Percentiles rank a stretch among this genome's conserved stretches.
Evolutionary conservation across 2,329 filamentous ascomycete species (phyloP).

Genomic region (Bretziella fagacearum): DNA sequence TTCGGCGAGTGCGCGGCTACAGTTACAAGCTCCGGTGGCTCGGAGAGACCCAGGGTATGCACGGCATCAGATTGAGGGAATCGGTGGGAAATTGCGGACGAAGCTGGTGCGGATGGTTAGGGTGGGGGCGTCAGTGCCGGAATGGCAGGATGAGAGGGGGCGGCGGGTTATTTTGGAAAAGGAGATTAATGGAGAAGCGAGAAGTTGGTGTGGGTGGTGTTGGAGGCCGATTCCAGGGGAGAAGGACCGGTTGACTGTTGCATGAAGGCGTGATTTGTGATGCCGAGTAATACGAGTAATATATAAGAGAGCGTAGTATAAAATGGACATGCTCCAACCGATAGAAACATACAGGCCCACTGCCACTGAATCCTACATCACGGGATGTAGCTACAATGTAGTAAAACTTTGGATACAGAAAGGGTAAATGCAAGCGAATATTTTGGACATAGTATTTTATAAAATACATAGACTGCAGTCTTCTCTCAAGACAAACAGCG

Average conservation of each 20-base stretch:
- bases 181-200: conserved; percentile 49
- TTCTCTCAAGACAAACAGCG: not conserved
- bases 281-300: too few species aligned
- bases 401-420: too few species aligned
- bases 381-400: too few species aligned
- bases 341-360: too few species aligned
- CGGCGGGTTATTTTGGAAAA: conserved; percentile 47
- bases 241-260: conserved; percentile 24
- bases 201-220: conserved; percentile 93
- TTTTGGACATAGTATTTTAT: too few species aligned
- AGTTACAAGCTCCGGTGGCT: conserved; percentile 21
- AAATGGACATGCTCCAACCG: too few species aligned
- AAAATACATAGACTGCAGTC: not conserved
- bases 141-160: conserved; percentile 63
- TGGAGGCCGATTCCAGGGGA: conserved; percentile 51
- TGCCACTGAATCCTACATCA: too few species aligned
- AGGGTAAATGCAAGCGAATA: too few species aligned
- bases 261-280: too few species aligned
- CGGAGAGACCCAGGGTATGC: conserved; percentile 56
- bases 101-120: conserved; percentile 70
- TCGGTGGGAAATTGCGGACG: conserved; percentile 74
- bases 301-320: too few species aligned
- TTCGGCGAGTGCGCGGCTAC: conserved; percentile 5
- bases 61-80: conserved; percentile 77
- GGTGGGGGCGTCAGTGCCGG: conserved; percentile 70